These are phyloP conservation scores for Sherardia arvensis DNA, from an alignment of 257 asterid genomes.

Conservation along the genomic window DNA sequence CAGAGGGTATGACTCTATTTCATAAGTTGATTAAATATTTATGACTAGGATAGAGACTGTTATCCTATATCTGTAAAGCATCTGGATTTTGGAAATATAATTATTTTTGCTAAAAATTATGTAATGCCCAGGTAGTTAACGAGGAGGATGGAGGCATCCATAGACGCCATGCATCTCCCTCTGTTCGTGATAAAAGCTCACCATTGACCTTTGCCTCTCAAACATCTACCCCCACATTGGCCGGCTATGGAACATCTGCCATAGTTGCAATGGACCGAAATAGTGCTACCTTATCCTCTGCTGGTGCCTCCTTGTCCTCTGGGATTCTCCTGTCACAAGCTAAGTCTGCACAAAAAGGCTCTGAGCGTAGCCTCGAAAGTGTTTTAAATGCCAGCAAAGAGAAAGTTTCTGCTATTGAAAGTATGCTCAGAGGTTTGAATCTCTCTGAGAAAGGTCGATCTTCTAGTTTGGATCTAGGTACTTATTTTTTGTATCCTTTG, in stretches of 20 bases:
- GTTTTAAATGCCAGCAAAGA: slow-evolving; percentile 94
- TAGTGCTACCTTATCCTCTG: slow-evolving; percentile 65
- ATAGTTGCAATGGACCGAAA: slow-evolving; percentile 87
- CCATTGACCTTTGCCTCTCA: slow-evolving; percentile 50
- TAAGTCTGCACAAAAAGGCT: slow-evolving; percentile 49
- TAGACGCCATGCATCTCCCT: slow-evolving; percentile 93
- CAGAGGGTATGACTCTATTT: slow-evolving; percentile 62
- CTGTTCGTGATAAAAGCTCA: slow-evolving; percentile 82
- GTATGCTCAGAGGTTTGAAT: slow-evolving; percentile 90
- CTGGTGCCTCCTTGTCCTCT: slow-evolving; percentile 59
- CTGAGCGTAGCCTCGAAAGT: slow-evolving; percentile 94
- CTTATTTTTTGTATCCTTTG: slow-evolving; percentile 23
- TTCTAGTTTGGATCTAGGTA: slow-evolving; percentile 99
- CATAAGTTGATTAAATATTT: slow-evolving; percentile 1
- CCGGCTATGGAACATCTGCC: slow-evolving; percentile 98
- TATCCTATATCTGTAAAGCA: not conserved
- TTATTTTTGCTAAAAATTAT: not conserved
- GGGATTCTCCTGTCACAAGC: slow-evolving; percentile 72
- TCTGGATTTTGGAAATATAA: not conserved
- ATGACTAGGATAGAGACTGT: not conserved
- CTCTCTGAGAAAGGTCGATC: slow-evolving; percentile 72
- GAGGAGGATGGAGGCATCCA: slow-evolving; percentile 98
- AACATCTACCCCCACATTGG: slow-evolving; percentile 51
- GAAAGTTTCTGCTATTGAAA: slow-evolving; percentile 95
- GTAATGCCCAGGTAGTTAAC: slow-evolving; percentile 49